Evolutionary conservation across 108 stramenopile genomes (phyloP).

Genomic region (Cyclotella baltica): DNA sequence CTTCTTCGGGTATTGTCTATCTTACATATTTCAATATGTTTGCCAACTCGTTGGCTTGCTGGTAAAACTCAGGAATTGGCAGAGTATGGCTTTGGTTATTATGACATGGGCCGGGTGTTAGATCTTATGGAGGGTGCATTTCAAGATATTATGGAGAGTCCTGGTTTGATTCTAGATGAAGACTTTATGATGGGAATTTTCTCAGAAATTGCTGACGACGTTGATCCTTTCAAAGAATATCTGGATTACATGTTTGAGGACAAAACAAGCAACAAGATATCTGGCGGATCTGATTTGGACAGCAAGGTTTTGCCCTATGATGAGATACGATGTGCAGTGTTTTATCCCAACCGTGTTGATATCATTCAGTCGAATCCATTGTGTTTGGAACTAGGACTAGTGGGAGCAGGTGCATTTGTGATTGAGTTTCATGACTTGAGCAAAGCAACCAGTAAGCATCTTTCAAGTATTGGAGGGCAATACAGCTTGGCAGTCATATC

Average conservation of each 20-base stretch:
- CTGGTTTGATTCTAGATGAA: neutral
- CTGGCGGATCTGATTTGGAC: neutral
- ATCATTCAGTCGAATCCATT: neutral
- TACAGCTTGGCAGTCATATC: neutral
- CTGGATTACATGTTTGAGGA: slow-evolving; percentile 5
- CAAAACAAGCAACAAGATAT: neutral
- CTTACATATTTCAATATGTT: slow-evolving; percentile 1
- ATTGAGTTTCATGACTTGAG: neutral
- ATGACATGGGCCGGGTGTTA: neutral
- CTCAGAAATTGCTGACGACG: neutral
- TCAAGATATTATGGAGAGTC: neutral
- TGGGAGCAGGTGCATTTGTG: neutral
- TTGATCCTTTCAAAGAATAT: neutral
- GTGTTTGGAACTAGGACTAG: neutral
- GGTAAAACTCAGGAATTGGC: neutral
- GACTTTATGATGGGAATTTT: neutral
- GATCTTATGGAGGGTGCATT: neutral
- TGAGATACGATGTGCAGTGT: neutral
- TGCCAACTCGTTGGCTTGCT: neutral
- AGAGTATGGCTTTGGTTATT: slow-evolving; percentile 1
- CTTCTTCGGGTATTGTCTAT: slow-evolving; percentile 18
- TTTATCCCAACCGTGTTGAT: neutral
- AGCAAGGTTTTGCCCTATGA: neutral
- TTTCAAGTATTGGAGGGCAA: neutral
- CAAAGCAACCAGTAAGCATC: neutral